Evolutionary conservation across 257 asterid species (phyloP), one percentile per base, ranked within the genome.

Genomic region (Echites panduratus): DNA sequence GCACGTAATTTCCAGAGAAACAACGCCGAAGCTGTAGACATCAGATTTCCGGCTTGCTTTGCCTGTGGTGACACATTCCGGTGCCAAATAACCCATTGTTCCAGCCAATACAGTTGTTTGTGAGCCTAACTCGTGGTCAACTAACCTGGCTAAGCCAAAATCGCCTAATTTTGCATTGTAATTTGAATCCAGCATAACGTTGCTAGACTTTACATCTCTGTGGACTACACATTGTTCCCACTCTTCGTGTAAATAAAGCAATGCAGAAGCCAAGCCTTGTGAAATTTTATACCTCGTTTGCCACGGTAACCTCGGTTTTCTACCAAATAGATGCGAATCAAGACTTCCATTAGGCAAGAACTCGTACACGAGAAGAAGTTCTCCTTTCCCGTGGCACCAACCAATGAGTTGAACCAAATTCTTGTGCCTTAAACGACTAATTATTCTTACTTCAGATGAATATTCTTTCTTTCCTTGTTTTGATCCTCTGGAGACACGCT

Each of bases 191-290:
- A 64, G 43, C 69, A 64, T 64, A 27, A 64, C 69, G 20, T 64
- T 38, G 17, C 69, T 64, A 8, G 27, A 64, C 49, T 64, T 64
- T 17, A 63, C 9, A 35, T 63, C 68, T 38, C 68, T 63, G 4
- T 63, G 68, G 48, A 63, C 68, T 38, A 63, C 26, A 38, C 68
- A 63, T 63, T 63, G 45, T 63, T 63, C 68, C 68, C 68, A 63
- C 1, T 63, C 68, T 63, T 63, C 68, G 14, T 63, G 68, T 17
- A 63, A 63, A 16, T 63, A 63, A 7, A 16, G 68, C 68, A 63
- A 17, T 17, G 16, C 47, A 0, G 68, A 35, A 38, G 68, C 68
- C 20, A 63, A 63, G 7, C 68, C 68, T 17, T 63, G 68, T 7
- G 48, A 47, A 63, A 63, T 63, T 63, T 38, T 63, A 47, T 35